phyloP scores from a whole-genome alignment of 345 rosid species.

The Litchi chinensis region DNA sequence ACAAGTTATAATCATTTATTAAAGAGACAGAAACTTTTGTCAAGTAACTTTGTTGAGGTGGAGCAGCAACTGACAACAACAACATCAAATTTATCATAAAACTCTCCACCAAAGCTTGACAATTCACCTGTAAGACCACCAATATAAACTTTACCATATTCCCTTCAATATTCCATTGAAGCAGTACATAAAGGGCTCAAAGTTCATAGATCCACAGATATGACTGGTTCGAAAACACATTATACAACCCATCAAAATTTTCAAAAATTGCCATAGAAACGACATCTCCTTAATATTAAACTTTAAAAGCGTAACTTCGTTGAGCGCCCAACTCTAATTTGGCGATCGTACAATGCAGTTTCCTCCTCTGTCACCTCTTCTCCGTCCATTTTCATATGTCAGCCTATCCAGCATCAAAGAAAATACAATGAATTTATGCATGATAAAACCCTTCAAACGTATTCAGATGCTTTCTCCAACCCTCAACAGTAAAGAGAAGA shows the following conservation, averaged over 20 bases:
- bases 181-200: background rate
- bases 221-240: background rate
- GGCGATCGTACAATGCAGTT: conserved; percentile 90
- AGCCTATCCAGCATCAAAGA: conserved; percentile 18
- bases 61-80: conserved; percentile 71
- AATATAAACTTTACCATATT: background rate
- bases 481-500: background rate
- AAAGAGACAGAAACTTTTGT: background rate
- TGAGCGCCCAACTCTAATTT: conserved; percentile 99
- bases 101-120: conserved; percentile 52
- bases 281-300: background rate
- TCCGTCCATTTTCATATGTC: conserved; percentile 56
- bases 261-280: background rate
- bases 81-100: conserved; percentile 71
- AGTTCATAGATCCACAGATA: background rate
- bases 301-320: conserved; percentile 49
- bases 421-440: background rate
- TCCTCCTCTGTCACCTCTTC: conserved; percentile 96
- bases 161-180: background rate
- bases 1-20: conserved; percentile 3
- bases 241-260: background rate
- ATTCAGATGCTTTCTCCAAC: background rate
- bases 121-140: conserved; percentile 59
- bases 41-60: conserved; percentile 54
- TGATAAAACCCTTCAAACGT: background rate